Evolutionary conservation across 2,329 filamentous ascomycete genomes (phyloP), one percentile per base, ranked within the genome.

Genomic region (Falciphora oryzae): DNA sequence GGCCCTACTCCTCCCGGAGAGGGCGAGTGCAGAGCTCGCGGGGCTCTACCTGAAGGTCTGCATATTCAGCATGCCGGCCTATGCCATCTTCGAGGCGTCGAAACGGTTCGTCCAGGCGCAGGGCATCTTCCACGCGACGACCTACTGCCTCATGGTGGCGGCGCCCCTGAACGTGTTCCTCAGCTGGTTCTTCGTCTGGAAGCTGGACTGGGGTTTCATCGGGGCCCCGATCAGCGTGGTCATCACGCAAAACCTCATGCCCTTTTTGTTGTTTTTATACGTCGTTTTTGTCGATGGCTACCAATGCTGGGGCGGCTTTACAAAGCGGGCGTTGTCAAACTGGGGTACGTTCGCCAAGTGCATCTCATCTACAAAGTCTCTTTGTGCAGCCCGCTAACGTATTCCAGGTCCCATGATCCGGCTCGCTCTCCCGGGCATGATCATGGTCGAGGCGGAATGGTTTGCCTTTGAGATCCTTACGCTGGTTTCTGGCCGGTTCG

Each of bases 371-470:
- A 6, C 27, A 28, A 18, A 10, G 8, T 35, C 16, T 28, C 28
- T 27, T 11, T 7, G 8, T 11, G 16, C 13, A 44, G 27, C n/a
- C 35, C 29, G 16, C n/a, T 57, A 28, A 62, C n/a, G 13, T 53
- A 25, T 32, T 25, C 7, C 32, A 70, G 79, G 82, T 1, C 89
- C 89, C 11, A 96, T 96, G 94, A 85, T 98, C 70, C 86, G 87
- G 61, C 88, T 98, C 53, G 92, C 94, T 0, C 79, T 97, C 16
- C 93, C 94, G 0, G 94, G 94, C 1, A 87, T 98, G 74, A 80
- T 97, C 68, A 97, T 97, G 93, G 90, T 98, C 2, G 88, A 96
- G 74, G 93, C 94, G 6, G 94, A 98, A 75, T 96, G 91, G 78
- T 83, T 97, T 14, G 93, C 93, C 8, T 98, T 98, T 74, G 94